Base-by-base conservation (phyloP, 192 early-diverging fungal species). In the Linnemannia hyalina region DNA sequence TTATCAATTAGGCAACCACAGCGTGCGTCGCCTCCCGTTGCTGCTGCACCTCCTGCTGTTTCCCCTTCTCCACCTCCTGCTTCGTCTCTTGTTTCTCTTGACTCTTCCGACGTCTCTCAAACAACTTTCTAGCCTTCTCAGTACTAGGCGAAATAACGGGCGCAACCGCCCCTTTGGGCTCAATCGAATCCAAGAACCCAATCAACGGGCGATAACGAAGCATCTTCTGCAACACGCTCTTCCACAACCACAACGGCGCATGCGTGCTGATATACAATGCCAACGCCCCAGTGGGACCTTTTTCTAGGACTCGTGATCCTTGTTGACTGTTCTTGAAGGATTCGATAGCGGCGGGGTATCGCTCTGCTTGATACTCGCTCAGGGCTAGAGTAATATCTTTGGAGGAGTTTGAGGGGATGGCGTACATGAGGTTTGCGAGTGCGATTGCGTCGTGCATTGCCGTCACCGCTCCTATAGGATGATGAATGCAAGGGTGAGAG, bases 321-420 rank as follows among this genome's bases (percentile, higher is more conserved):
- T 60, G 55, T 60, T 60, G 55, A 60, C 55, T 60, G 55, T 26
- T 60, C 55, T 26, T 60, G 55, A 60, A 60, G 55, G 55, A 60
- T n/a, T 60, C 55, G 6, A 60, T 60, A 4, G n/a, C 55, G 9
- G 55, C 55, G n/a, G 55, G 55, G n/a, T 60, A 60, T 22, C 55
- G 55, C 8, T 60, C 55, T 23, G 55, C 55, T 22, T 60, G 55
- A 23, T 60, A 60, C 23, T 60, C 55, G 22, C 22, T 9, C 8
- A 60, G 6, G 3, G 23, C 23, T n/a, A 0, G 7, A 2, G 55
- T n/a, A 1, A 60, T 60, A 3, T 22, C 55, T 23, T 8, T 60
- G 2, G 55, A 23, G n/a, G 55, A 60, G 1, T 22, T n/a, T 10
- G 55, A n/a, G 22, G 55, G 55, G 55, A 60, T 60, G 4, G 55